A percentile compares a stretch with the other conserved stretches of the same genome.
These are phyloP conservation scores for Penicillium janthinellum DNA, from an alignment of 2,329 filamentous ascomycete genomes.

Conservation along the genomic window DNA sequence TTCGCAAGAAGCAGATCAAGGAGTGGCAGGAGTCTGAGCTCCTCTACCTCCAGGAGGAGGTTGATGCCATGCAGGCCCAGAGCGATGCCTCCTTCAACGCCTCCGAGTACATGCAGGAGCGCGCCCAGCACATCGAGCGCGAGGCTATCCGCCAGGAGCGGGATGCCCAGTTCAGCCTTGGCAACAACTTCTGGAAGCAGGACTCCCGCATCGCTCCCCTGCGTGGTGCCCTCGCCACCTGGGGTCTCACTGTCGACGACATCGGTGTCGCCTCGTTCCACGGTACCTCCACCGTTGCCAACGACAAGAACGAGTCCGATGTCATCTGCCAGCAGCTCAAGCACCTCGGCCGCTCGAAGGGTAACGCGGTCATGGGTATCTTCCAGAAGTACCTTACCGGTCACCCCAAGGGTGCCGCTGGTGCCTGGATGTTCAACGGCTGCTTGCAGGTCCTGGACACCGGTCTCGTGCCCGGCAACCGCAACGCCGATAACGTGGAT, in stretches of 20 bases:
- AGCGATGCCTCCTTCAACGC: conserved; percentile 71
- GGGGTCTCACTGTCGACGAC: conserved; percentile 97
- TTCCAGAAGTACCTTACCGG: conserved; percentile 99
- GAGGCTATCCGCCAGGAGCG: conserved; percentile 90
- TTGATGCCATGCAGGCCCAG: conserved; percentile 85
- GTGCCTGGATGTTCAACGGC: conserved; percentile 99
- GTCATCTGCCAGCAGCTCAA: conserved; percentile 95
- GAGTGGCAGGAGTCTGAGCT: conserved; percentile 96
- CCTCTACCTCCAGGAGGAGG: conserved; percentile 88
- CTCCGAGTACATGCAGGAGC: conserved; percentile 81
- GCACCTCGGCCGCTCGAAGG: conserved; percentile 93
- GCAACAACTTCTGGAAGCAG: conserved; percentile 99
- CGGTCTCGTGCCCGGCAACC: conserved; percentile 92
- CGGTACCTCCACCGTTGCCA: conserved; percentile 96
- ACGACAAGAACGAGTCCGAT: conserved; percentile 99
- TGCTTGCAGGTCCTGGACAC: conserved; percentile 93
- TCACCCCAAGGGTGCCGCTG: conserved; percentile 97
- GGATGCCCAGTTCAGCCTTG: conserved; percentile 86
- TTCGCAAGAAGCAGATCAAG: conserved; percentile 91
- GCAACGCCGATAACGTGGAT: conserved; percentile 97
- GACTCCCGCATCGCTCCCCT: conserved; percentile 92
- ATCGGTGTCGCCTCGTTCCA: conserved; percentile 96
- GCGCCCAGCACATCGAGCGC: conserved; percentile 80
- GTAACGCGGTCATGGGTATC: conserved; percentile 92
- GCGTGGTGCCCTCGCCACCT: conserved; percentile 92